A percentile compares a stretch with the other conserved stretches of the same genome.
These are phyloP conservation scores for Cystoderma amianthinum DNA, from an alignment of 768 basidiomycete species.

Conservation along the genomic window DNA sequence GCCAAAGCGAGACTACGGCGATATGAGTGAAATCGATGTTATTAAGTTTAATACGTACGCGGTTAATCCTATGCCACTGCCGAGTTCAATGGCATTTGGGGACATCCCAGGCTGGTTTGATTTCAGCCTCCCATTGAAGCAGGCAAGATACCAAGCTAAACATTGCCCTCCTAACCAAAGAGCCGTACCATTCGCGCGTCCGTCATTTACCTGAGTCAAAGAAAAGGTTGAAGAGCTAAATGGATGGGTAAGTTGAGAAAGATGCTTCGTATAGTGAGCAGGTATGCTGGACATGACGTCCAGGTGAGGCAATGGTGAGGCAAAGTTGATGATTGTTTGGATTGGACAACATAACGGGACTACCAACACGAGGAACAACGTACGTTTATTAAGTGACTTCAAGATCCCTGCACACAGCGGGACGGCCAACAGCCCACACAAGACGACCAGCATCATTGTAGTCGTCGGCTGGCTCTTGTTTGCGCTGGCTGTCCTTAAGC, in stretches of 20 bases:
- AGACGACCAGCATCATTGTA: slow-evolving; percentile 1
- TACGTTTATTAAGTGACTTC: too few species aligned
- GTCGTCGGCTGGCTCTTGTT: slow-evolving; percentile 1
- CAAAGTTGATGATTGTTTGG: slow-evolving; percentile 22
- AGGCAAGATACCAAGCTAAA: slow-evolving; percentile 54
- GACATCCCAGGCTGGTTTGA: slow-evolving; percentile 15
- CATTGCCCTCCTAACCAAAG: slow-evolving; percentile 84
- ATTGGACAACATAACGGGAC: slow-evolving; percentile 9
- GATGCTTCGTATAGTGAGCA: slow-evolving; percentile 62
- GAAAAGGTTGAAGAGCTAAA: slow-evolving; percentile 29
- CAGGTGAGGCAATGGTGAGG: slow-evolving; percentile 19
- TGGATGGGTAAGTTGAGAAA: slow-evolving; percentile 38
- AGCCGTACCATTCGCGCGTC: slow-evolving; percentile 69
- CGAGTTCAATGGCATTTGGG: slow-evolving; percentile 62
- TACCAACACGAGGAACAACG: not conserved
- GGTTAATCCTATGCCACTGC: slow-evolving; percentile 76
- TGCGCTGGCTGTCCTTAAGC: slow-evolving; percentile 1
- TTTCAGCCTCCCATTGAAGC: slow-evolving; percentile 17
- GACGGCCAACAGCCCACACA: slow-evolving; percentile 1
- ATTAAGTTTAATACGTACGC: slow-evolving; percentile 39
- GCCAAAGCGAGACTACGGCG: slow-evolving; percentile 50
- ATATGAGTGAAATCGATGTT: slow-evolving; percentile 4
- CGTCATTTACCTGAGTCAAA: slow-evolving; percentile 54
- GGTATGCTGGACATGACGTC: slow-evolving; percentile 30
- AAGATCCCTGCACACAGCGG: not conserved